Base-by-base conservation (phyloP, 805 yeast genomes). In the Ogataea pignaliae region DNA sequence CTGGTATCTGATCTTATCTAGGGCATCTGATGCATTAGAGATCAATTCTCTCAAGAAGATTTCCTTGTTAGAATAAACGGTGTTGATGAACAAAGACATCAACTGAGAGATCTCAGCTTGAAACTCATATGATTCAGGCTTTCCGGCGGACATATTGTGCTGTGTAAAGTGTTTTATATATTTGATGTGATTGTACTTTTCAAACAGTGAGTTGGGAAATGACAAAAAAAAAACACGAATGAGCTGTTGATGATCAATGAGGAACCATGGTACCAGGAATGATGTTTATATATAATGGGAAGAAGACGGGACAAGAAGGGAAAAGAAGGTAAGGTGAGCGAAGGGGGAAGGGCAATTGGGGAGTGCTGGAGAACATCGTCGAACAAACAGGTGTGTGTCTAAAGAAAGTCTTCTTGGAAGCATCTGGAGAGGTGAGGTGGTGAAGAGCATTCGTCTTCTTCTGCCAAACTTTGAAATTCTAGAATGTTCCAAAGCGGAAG, bases 21-120 rank as follows among this genome's bases (percentile, higher is more conserved):
- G 76, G 51, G 99, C 98, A 88, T 93, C 99, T 42, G 98, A 90
- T 52, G 97, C 97, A 74, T 93, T 93, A 54, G 99, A 93, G 65
- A 93, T 88, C 77, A 93, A 80, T 73, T 93, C 99, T 86, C 99
- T 91, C 66, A 93, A 78, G 84, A 93, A 93, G 63, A 93, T 93
- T 73, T 93, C 99, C 79, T 93, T 93, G 85, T 93, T 93, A 43
- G 99, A 93, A 76, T 93, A 93, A 64, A 93, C 99, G 46, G 99
- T 93, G 88, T 93, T 93, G 77, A 93, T 93, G 89, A 93, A 88
- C 81, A 93, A 83, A 72, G 97, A 88, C 98, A 93, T 85, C 83
- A 93, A 81, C 95, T 93, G 99, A 85, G 98, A 88, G 74, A 93
- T 93, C 89, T 93, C 99, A 81, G 99, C 99, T 74, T 95, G 97